These are phyloP conservation scores for Fusarium graminum DNA, from an alignment of 2,329 filamentous ascomycete species.

Conservation along the genomic window DNA sequence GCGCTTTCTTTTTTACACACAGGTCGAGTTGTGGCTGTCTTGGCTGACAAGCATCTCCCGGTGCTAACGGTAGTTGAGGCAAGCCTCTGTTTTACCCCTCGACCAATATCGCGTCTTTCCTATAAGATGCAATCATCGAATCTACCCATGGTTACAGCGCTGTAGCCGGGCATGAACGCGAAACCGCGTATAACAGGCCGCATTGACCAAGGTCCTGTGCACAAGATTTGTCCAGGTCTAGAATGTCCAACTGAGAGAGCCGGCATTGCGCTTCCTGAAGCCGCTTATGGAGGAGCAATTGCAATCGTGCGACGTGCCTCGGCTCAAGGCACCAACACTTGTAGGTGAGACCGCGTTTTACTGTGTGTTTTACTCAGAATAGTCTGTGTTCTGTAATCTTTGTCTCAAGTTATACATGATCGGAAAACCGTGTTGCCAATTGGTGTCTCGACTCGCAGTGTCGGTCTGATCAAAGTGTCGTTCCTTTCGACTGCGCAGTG, in stretches of 20 bases:
- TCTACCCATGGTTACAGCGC: not conserved
- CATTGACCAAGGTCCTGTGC: too few relatives aligned
- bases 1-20: not conserved
- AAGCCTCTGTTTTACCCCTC: conserved; percentile 1
- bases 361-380: too few relatives aligned
- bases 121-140: conserved; percentile 2
- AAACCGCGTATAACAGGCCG: too few relatives aligned
- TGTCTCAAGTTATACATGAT: too few relatives aligned
- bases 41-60: conserved; percentile 12
- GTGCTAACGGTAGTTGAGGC: conserved; percentile 22
- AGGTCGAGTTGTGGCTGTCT: conserved; percentile 2
- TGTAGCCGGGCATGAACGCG: not conserved
- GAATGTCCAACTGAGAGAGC: too few relatives aligned
- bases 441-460: not conserved
- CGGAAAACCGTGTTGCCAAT: too few relatives aligned
- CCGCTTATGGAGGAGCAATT: too few relatives aligned
- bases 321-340: too few relatives aligned
- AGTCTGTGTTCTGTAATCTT: too few relatives aligned
- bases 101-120: not conserved
- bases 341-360: not conserved
- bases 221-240: too few relatives aligned
- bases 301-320: too few relatives aligned
- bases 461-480: not conserved
- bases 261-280: too few relatives aligned
- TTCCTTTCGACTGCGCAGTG: not conserved